Evolutionary conservation across 2,329 filamentous ascomycete genomes (phyloP).

Genomic region (Purpureocillium takamizusanense): DNA sequence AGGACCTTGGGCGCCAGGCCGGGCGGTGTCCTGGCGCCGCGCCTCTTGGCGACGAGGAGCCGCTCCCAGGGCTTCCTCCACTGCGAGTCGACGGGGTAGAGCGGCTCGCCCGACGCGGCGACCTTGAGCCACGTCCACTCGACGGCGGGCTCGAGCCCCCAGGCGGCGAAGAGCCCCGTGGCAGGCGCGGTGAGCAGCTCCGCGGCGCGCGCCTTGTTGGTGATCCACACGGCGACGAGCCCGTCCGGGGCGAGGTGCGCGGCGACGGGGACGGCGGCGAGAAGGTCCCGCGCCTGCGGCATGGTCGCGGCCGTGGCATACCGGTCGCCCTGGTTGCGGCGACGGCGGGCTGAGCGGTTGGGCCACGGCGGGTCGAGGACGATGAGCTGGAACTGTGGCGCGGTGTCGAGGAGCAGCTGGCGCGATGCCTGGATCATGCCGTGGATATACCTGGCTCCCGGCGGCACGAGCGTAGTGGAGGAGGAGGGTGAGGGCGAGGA

Average conservation of each 20-base stretch:
- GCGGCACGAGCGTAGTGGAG: slow-evolving; percentile 25
- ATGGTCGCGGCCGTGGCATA: slow-evolving; percentile 38
- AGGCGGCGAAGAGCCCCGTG: slow-evolving; percentile 52
- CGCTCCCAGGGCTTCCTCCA: slow-evolving; percentile 75
- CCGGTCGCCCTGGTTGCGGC: slow-evolving; percentile 44
- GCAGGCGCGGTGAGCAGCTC: slow-evolving; percentile 39
- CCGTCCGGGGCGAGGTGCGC: slow-evolving; percentile 42
- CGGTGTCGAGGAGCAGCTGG: slow-evolving; percentile 28
- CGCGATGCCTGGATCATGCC: slow-evolving; percentile 36
- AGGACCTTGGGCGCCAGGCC: slow-evolving; percentile 42
- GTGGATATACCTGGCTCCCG: slow-evolving; percentile 33
- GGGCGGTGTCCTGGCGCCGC: slow-evolving; percentile 15
- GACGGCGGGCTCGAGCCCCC: slow-evolving; percentile 55
- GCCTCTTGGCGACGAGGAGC: slow-evolving; percentile 50
- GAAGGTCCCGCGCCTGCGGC: slow-evolving; percentile 36
- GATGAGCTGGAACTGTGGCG: slow-evolving; percentile 55
- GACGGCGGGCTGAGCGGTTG: slow-evolving; percentile 62
- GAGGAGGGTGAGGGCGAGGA: too few species aligned
- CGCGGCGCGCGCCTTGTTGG: slow-evolving; percentile 56
- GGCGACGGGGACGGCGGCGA: slow-evolving; percentile 48
- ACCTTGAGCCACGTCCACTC: slow-evolving; percentile 79
- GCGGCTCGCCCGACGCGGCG: slow-evolving; percentile 53
- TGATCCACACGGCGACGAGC: slow-evolving; percentile 67
- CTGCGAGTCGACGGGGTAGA: slow-evolving; percentile 47
- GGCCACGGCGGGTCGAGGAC: slow-evolving; percentile 76